Conservation (phyloP, 2,329 filamentous ascomycete species). For the Elsinoe necatrix region DNA sequence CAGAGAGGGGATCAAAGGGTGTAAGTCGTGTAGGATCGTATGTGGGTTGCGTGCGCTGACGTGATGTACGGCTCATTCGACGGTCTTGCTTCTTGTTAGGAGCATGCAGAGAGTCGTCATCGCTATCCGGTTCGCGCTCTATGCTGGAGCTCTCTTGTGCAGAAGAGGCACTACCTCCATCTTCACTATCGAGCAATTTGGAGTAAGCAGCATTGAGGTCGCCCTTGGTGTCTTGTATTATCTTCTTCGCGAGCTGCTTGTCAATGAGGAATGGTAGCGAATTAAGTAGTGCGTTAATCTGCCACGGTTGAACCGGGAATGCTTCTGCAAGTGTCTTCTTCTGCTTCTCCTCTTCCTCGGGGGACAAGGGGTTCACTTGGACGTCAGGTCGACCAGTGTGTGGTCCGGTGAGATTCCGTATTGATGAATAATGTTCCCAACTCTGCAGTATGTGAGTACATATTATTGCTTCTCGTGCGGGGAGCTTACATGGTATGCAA, state of each 20-base stretch:
- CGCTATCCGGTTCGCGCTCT: constrained; percentile 44
- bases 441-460: constrained; percentile 32
- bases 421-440: constrained; percentile 60
- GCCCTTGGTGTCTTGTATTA: constrained; percentile 46
- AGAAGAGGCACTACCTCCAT: constrained; percentile 35
- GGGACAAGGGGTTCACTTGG: constrained; percentile 29
- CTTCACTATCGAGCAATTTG: constrained; percentile 43
- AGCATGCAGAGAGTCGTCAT: constrained; percentile 38
- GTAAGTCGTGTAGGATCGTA: constrained; percentile 25
- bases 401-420: constrained; percentile 52
- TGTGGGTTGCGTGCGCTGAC: constrained; percentile 26
- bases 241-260: constrained; percentile 43
- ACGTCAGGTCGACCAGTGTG: constrained; percentile 49
- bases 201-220: constrained; percentile 47
- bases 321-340: constrained; percentile 31
- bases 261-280: constrained; percentile 45
- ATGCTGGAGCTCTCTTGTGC: constrained; percentile 41
- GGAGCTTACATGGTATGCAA: constrained; percentile 53
- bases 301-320: constrained; percentile 45
- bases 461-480: background rate
- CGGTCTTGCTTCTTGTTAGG: constrained; percentile 47
- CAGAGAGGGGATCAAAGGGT: constrained; percentile 25
- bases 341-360: constrained; percentile 35
- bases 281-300: constrained; percentile 46
- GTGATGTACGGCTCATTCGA: constrained; percentile 37